Evolutionary conservation across 2,329 filamentous ascomycete species (phyloP).

Genomic region (Huntiella abstrusa): DNA sequence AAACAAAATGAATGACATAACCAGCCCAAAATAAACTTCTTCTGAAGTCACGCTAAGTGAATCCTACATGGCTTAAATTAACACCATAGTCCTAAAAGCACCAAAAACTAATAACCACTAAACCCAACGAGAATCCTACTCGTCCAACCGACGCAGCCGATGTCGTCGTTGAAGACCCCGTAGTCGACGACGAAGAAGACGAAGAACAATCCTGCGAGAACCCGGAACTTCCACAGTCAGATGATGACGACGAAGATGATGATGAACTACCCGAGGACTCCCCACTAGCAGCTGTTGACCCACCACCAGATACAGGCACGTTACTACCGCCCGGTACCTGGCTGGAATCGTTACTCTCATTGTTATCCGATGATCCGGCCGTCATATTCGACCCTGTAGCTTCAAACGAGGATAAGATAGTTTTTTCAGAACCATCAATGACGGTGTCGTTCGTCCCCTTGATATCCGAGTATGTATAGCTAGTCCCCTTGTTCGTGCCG

Average conservation of each 20-base stretch:
- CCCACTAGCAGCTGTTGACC: background rate
- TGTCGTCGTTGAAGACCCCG: background rate
- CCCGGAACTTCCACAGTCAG: slow-evolving; percentile 4
- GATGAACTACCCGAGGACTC: slow-evolving; percentile 3
- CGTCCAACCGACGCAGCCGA: background rate
- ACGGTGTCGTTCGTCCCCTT: slow-evolving; percentile 59
- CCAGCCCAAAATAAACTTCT: background rate
- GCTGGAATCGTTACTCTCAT: slow-evolving; percentile 8
- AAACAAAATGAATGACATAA: background rate
- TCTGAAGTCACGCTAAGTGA: background rate
- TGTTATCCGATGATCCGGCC: slow-evolving; percentile 17
- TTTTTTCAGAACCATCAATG: slow-evolving; percentile 52
- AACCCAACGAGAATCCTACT: background rate
- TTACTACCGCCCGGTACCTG: slow-evolving; percentile 12
- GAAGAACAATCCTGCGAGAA: slow-evolving; percentile 12
- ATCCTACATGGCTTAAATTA: background rate
- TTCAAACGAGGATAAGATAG: slow-evolving; percentile 58
- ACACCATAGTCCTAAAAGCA: background rate
- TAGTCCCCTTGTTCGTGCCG: slow-evolving; percentile 48
- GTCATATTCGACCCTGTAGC: slow-evolving; percentile 66
- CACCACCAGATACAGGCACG: slow-evolving; percentile 2
- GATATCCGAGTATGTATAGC: slow-evolving; percentile 55
- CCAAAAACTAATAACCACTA: background rate
- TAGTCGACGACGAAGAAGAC: background rate
- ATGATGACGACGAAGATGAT: slow-evolving; percentile 6